Evolutionary conservation across 805 yeast species (phyloP), one percentile per base, ranked within the genome.

Genomic region (Saturnispora besseyi): DNA sequence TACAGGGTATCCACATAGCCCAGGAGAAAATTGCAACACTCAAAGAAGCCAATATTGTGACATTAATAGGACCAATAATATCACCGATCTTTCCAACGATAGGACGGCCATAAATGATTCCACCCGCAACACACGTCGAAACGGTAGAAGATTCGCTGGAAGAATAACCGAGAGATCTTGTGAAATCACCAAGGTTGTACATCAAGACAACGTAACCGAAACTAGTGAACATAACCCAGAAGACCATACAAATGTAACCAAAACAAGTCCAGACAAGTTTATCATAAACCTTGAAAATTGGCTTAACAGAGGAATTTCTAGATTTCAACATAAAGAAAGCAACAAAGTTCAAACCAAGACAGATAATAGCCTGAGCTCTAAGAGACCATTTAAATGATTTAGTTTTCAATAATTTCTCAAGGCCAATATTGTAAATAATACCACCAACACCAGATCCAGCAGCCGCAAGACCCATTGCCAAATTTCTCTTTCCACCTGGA

Each of bases 171-270:
- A 82, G 56, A 2, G 83, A 75, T 3, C 74, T 69, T 10, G 86
- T 78, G 56, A 76, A 79, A 54, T 80, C 80, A 8, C 82, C 78
- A 55, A 82, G 63, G 33, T 78, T 74, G 61, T 81, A 81, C 60
- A 81, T 67, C 40, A 79, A 66, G 22, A 77, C 73, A 38, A 79
- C 84, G 57, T 81, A 81, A 0, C 85, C 87, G 54, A 81, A 71
- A 62, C 78, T 65, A 10, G 83, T 74, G 44, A 74, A 67, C 46
- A 73, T 65, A 12, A 73, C 64, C 73, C 74, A 73, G 53, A 72
- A 64, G 1, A 58, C 40, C 24, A 63, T 40, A 36, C 59, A 57
- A 28, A 53, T 42, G 46, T 59, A 57, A 0, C 79, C 78, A 36
- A 68, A 65, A 31, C 66, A 62, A 12, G 52, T 46, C 51, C 74